Evolutionary conservation across 1,284 basidiomycete species (phyloP).

Genomic region (Malassezia japonica): DNA sequence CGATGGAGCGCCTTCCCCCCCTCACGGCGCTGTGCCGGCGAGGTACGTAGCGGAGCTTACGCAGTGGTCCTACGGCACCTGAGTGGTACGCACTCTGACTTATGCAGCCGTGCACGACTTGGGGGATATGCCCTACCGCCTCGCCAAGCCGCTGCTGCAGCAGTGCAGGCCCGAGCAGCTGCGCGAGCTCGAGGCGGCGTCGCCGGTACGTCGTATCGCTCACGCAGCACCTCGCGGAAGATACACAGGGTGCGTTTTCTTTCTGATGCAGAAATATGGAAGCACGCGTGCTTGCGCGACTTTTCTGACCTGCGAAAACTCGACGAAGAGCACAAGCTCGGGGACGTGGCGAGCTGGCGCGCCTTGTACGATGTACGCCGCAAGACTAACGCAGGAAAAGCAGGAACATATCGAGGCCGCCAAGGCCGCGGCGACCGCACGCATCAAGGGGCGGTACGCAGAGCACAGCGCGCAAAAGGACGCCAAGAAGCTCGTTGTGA

Average conservation of each 20-base stretch:
- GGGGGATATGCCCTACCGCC: slow-evolving; percentile 37
- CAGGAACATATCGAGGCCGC: slow-evolving; percentile 29
- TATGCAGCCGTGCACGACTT: slow-evolving; percentile 29
- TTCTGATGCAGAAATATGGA: slow-evolving; percentile 26
- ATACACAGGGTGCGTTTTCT: slow-evolving; percentile 17
- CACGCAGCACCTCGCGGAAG: slow-evolving; percentile 21
- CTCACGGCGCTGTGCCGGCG: slow-evolving; percentile 12
- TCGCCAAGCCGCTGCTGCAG: slow-evolving; percentile 34
- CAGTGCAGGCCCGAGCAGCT: slow-evolving; percentile 38
- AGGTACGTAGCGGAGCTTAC: slow-evolving; percentile 5
- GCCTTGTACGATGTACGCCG: slow-evolving; percentile 21
- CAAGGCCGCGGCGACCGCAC: slow-evolving; percentile 24
- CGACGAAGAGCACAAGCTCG: slow-evolving; percentile 12
- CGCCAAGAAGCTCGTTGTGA: slow-evolving; percentile 28
- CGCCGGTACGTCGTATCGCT: slow-evolving; percentile 20
- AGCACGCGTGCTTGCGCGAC: slow-evolving; percentile 34
- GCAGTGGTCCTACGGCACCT: slow-evolving; percentile 33
- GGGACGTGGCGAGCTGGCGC: slow-evolving; percentile 27
- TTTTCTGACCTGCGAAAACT: slow-evolving; percentile 31
- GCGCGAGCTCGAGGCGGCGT: slow-evolving; percentile 27
- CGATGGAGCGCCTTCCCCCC: slow-evolving; percentile 4
- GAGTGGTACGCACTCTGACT: not conserved
- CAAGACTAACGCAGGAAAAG: not conserved
- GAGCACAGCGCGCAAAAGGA: slow-evolving; percentile 34
- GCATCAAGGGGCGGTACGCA: slow-evolving; percentile 35